Evolutionary conservation across 805 yeast genomes (phyloP), one percentile per base, ranked within the genome.

Genomic region (Cephaloascus albidus): DNA sequence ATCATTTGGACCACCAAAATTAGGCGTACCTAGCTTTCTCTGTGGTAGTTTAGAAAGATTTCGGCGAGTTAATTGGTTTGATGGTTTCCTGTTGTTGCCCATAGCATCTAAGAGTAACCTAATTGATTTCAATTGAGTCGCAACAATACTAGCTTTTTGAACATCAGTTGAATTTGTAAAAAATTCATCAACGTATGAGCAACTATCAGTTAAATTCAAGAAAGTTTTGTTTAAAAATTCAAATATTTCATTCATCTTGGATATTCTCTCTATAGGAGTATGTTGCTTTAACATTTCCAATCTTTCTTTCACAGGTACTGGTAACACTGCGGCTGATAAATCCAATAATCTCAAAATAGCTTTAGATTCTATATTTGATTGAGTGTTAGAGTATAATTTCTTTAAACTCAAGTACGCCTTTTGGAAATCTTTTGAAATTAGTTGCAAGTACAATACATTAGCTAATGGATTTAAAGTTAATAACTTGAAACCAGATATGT

Each of bases 91-190:
- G 19, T 48, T 51, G 20, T 57, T 54, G 32, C 70, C 63, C 49
- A 75, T 57, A 10, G 70, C 64, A 40, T 74, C 79, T 41, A 76
- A 58, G 15, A 72, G 65, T 28, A 63, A 46, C 39, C 77, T 62
- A 36, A 76, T 66, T 2, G 78, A 65, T 45, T 70, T 72, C 44
- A 76, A 53, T 45, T 76, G 82, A 45, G 63, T 71, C 6, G 80
- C 75, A 32, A 76, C 75, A 20, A 76, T 65, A 43, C 58, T 69
- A 2, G 80, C 74, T 44, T 70, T 74, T 47, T 76, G 80, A 20
- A 63, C 49, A 40, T 70, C 68, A 1, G 76, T 54, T 2, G 80
- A 75, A 37, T 68, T 69, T n/a, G 63, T 57, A 45, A 66, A 62
- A 45, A 70, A 74, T 63, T 71, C 64, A 43, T 69, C 70, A n/a